A percentile compares a stretch with the other conserved stretches of the same genome.
Evolutionary conservation across 805 yeast species (phyloP).

Genomic region (Candida insectalens): DNA sequence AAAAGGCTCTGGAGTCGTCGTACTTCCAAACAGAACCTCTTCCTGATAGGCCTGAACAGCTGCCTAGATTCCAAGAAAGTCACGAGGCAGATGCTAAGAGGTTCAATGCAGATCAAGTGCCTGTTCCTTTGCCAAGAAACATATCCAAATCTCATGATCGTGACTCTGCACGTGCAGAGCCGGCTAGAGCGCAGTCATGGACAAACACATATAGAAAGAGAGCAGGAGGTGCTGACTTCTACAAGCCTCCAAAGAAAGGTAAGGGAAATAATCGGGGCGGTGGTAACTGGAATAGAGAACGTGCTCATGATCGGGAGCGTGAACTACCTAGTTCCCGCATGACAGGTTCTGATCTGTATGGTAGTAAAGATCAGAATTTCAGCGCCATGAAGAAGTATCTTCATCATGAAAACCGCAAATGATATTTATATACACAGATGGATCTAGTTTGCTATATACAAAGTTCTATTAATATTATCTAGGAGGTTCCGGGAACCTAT

Average conservation of each 20-base stretch:
- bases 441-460: background rate
- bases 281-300: background rate
- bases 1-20: slow-evolving; percentile 59
- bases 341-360: slow-evolving; percentile 9
- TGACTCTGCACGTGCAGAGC: slow-evolving; percentile 5
- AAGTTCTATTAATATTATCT: background rate
- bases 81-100: slow-evolving; percentile 78
- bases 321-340: slow-evolving; percentile 5
- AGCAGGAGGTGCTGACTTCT: background rate
- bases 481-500: background rate
- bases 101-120: slow-evolving; percentile 21
- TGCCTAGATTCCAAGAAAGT: slow-evolving; percentile 72
- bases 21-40: slow-evolving; percentile 63
- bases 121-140: too few species aligned
- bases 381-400: slow-evolving; percentile 4
- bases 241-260: too few species aligned
- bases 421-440: background rate
- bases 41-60: slow-evolving; percentile 42
- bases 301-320: background rate
- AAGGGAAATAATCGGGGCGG: background rate
- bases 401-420: slow-evolving; percentile 1
- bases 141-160: slow-evolving; percentile 8
- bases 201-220: slow-evolving; percentile 1
- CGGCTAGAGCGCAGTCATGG: slow-evolving; percentile 1
- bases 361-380: slow-evolving; percentile 3